Evolutionary conservation across 176 grass and related monocot genomes (phyloP).

Genomic region (Aegilops tauschii): DNA sequence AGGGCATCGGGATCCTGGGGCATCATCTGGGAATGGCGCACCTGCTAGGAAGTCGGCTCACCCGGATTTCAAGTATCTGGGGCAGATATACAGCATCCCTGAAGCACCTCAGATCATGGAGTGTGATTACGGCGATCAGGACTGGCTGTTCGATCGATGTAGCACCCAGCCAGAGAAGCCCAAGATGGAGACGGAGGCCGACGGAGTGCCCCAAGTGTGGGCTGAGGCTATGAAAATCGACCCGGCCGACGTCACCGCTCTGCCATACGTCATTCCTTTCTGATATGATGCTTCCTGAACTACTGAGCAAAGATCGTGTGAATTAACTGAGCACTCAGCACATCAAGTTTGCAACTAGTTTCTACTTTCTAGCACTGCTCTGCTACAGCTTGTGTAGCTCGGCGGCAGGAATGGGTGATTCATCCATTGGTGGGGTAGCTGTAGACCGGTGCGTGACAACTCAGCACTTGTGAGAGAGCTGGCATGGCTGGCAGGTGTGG

Average conservation of each 20-base stretch:
- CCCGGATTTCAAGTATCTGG: constrained; percentile 58
- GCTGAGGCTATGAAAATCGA: constrained; percentile 46
- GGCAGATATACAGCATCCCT: constrained; percentile 61
- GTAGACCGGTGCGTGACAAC: constrained; percentile 27
- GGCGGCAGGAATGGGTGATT: constrained; percentile 11
- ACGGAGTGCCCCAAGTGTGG: constrained; percentile 47
- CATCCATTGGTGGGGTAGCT: constrained; percentile 29
- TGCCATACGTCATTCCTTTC: constrained; percentile 60
- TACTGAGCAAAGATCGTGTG: constrained; percentile 4
- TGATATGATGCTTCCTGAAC: not conserved
- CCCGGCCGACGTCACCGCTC: constrained; percentile 40
- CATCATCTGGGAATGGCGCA: constrained; percentile 21
- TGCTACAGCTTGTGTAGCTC: constrained; percentile 53
- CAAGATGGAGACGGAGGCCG: constrained; percentile 4
- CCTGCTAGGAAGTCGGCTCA: constrained; percentile 40
- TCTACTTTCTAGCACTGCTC: constrained; percentile 22
- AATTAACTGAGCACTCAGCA: constrained; percentile 26
- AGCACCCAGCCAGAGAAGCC: constrained; percentile 27
- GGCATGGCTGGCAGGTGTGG: constrained; percentile 15
- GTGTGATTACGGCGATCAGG: constrained; percentile 42
- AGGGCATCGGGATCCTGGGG: constrained; percentile 11
- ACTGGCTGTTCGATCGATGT: constrained; percentile 40
- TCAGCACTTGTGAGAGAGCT: constrained; percentile 18
- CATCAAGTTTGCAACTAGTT: constrained; percentile 8
- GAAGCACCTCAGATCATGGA: constrained; percentile 55